Conservation (phyloP, 768 basidiomycete species). For the Lepiota venenata region DNA sequence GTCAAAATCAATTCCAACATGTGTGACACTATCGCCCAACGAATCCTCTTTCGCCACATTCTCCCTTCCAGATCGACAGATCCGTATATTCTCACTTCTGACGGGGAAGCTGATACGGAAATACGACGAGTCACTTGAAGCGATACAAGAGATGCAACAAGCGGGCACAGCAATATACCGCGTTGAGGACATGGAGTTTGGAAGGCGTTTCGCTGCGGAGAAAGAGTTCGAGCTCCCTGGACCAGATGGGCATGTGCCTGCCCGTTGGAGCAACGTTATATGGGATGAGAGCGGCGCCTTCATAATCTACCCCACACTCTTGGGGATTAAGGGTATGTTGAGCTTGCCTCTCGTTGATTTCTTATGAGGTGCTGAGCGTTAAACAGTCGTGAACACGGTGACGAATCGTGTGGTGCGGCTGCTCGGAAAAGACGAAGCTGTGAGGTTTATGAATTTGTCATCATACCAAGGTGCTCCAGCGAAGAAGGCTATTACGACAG, state of each 20-base stretch:
- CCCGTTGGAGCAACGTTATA: constrained; percentile 83
- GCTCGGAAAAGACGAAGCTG: constrained; percentile 91
- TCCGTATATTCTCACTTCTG: constrained; percentile 91
- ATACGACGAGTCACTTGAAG: constrained; percentile 91
- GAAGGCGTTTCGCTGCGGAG: constrained; percentile 91
- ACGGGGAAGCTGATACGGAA: constrained; percentile 86
- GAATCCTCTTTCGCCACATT: constrained; percentile 89
- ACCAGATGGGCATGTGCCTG: constrained; percentile 67
- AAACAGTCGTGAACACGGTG: constrained; percentile 85
- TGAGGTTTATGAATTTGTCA: constrained; percentile 84
- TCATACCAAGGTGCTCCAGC: constrained; percentile 94
- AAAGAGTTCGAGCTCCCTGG: constrained; percentile 85
- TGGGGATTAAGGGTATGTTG: constrained; percentile 87
- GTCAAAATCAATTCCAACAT: constrained; percentile 91
- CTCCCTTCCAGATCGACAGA: constrained; percentile 90
- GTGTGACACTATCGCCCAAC: constrained; percentile 87
- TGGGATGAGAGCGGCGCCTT: constrained; percentile 99
- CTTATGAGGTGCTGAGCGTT: not conserved
- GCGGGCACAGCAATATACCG: constrained; percentile 90
- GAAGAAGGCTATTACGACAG: constrained; percentile 78
- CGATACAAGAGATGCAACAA: constrained; percentile 98
- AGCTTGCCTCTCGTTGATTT: not conserved
- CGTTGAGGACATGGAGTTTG: constrained; percentile 99
- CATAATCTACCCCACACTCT: constrained; percentile 86
- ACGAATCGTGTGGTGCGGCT: constrained; percentile 90